phyloP scores from a whole-genome alignment of 2,329 filamentous ascomycete species.

The Alternaria sp. region DNA sequence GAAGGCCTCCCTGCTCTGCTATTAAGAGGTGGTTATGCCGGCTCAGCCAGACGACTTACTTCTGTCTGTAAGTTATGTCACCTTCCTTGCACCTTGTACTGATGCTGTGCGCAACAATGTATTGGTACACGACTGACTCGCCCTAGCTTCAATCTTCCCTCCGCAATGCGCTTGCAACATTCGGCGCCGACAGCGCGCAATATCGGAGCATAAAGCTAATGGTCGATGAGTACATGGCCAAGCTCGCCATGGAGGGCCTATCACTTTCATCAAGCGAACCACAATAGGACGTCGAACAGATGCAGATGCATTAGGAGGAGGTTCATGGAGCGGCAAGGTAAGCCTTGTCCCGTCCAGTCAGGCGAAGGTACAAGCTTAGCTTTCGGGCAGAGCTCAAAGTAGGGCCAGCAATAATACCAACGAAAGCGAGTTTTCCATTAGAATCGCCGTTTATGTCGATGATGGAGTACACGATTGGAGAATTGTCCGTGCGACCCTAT shows the following conservation, averaged over 20 bases:
- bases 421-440: no score
- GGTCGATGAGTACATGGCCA: constrained; percentile 44
- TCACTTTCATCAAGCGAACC: constrained; percentile 20
- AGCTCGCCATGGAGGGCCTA: constrained; percentile 33
- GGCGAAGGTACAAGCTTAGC: no score
- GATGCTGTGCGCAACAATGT: not conserved
- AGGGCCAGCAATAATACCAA: no score
- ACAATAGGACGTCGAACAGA: not conserved
- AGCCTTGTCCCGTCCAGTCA: not conserved
- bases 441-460: no score
- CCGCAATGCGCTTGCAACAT: constrained; percentile 47
- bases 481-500: no score
- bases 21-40: constrained; percentile 27
- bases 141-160: constrained; percentile 47
- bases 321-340: not conserved
- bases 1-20: not conserved
- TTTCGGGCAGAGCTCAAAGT: no score
- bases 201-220: constrained; percentile 44
- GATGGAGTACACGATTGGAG: no score
- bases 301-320: constrained; percentile 7
- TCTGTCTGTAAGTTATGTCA: constrained; percentile 33
- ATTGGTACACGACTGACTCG: constrained; percentile 3
- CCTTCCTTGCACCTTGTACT: not conserved
- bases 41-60: constrained; percentile 38
- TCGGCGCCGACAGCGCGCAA: constrained; percentile 43